Base-by-base conservation (phyloP, 352 stramenopile species). In the Pythium phragmitis region DNA sequence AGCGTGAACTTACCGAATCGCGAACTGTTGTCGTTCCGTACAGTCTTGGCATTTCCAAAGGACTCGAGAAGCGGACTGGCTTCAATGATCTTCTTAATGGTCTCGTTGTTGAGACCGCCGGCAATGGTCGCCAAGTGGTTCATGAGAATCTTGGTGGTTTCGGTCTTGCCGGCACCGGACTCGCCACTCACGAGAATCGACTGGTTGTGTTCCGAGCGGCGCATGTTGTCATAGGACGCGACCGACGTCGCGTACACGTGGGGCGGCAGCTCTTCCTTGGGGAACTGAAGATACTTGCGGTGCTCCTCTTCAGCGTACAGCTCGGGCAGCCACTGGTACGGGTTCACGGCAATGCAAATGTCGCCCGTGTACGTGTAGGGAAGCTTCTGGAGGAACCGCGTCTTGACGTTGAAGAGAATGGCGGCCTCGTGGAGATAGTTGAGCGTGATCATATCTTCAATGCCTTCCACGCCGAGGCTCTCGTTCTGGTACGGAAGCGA, bases 271-370 rank as follows among this genome's bases (percentile, higher is more conserved):
- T 84, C 80, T 23, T 90, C 80, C 17, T 75, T 73, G 12, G 72
- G 55, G 52, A 83, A 75, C 7, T 77, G 81, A 8, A 91, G 63
- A 62, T 97, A 97, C 53, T 78, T 66, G 7, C 68, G 61, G 48
- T 92, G 80, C 30, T 75, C 66, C 39, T 91, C 76, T 50, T 95
- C 82, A 0, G 75, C 76, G 63, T 98, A 98, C 0, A 98, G 73
- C 54, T 94, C 80, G 0, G 80, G 77, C 30, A 96, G 78, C 85
- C 89, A 95, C 64, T 94, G 88, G 74, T 98, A 99, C 34, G 96
- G 96, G 72, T 99, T 99, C 43, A 98, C 88, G 7, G 96, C 96
- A 63, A 99, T 97, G 41, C 98, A 94, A 70, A 99, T 98, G 47
- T 98, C 93, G 23, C 96, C 96, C 21, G 96, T 98, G 68, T 97